These are phyloP conservation scores for Penicillium sp. DNA, from an alignment of 2,329 filamentous ascomycete species.

Conservation along the genomic window DNA sequence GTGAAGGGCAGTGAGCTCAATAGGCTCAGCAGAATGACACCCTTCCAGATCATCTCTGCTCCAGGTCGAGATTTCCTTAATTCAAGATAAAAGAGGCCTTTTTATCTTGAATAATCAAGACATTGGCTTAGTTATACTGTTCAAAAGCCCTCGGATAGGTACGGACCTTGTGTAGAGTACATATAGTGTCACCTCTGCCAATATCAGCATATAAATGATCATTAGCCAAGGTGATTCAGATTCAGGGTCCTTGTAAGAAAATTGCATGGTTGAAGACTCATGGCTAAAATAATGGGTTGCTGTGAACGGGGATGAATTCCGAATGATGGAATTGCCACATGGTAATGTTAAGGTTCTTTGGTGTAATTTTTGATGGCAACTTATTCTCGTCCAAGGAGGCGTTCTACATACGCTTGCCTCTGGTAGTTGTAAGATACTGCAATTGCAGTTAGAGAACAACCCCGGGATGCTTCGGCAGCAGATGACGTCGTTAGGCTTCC, in stretches of 20 bases:
- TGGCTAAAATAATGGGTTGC: neutral
- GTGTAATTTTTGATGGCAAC: neutral
- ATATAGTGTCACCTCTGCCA: neutral
- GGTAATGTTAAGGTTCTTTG: neutral
- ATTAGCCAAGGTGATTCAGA: neutral
- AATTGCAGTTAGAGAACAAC: neutral
- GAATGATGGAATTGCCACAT: neutral
- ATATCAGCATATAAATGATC: neutral
- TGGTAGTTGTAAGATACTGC: neutral
- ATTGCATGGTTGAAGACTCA: neutral
- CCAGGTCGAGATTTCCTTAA: neutral
- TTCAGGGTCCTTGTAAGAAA: too few relatives aligned
- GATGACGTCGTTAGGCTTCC: slow-evolving; percentile 2
- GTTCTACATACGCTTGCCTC: neutral
- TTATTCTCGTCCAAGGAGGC: neutral
- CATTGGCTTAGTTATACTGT: neutral
- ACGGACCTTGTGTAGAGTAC: neutral
- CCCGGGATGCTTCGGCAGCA: slow-evolving; percentile 2
- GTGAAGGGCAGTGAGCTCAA: slow-evolving; percentile 18
- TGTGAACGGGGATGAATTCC: slow-evolving; percentile 4
- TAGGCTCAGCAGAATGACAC: slow-evolving; percentile 12
- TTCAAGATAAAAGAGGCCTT: neutral
- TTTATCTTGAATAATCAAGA: neutral
- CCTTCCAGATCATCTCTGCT: slow-evolving; percentile 16
- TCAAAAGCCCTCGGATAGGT: neutral